phyloP scores from a whole-genome alignment of 495 filamentous ascomycete genomes.

The Hypoxylon intermedium region DNA sequence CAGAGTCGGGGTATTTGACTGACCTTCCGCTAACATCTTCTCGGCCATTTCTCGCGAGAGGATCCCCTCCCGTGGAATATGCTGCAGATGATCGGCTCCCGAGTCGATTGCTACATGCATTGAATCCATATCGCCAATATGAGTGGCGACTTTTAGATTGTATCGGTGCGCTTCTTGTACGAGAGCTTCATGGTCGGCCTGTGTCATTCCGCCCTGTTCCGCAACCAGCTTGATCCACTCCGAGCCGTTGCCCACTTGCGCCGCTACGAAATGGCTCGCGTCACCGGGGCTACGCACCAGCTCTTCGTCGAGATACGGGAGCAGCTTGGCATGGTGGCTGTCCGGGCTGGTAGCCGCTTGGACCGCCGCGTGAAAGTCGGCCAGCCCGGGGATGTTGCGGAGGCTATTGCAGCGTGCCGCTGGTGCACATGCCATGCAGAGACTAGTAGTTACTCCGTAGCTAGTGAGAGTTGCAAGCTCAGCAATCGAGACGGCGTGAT shows the following conservation, averaged over 20 bases:
- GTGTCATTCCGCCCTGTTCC: constrained; percentile 39
- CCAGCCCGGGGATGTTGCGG: constrained; percentile 37
- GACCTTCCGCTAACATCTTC: constrained; percentile 24
- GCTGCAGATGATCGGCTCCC: constrained; percentile 43
- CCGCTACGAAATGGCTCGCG: constrained; percentile 41
- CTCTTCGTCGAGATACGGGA: constrained; percentile 13
- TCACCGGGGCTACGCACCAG: constrained; percentile 40
- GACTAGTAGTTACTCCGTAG: constrained; percentile 47
- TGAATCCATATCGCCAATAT: constrained; percentile 33
- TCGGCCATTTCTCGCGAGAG: constrained; percentile 20
- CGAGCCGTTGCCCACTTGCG: constrained; percentile 45
- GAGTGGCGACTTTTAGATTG: constrained; percentile 39
- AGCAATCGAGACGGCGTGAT: constrained; percentile 32
- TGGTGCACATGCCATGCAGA: constrained; percentile 46
- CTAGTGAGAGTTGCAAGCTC: constrained; percentile 39
- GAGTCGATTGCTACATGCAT: constrained; percentile 40
- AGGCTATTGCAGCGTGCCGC: constrained; percentile 39
- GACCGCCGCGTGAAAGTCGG: constrained; percentile 40
- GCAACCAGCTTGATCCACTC: constrained; percentile 55
- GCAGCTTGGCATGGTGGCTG: constrained; percentile 32
- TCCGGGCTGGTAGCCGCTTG: constrained; percentile 31
- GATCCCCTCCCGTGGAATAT: constrained; percentile 44
- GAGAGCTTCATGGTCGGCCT: constrained; percentile 39
- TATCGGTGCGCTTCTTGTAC: constrained; percentile 36
- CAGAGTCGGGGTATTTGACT: constrained; percentile 45